phyloP scores from a whole-genome alignment of 1,284 basidiomycete genomes.

The Papiliotrema terrestris region DNA sequence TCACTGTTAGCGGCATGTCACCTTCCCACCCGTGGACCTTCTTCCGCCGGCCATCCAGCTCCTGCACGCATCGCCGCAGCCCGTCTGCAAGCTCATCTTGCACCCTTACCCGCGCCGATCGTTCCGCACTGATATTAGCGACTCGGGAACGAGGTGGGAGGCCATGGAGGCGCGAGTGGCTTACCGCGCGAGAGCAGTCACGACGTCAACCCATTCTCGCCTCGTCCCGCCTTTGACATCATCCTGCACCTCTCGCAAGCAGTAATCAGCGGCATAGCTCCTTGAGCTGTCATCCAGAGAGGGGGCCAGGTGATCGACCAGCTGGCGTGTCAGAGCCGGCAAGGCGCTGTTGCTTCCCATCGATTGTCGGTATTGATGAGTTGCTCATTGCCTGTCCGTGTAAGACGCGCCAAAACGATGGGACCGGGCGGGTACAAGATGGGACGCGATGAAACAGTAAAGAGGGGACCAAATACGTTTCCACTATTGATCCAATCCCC shows the following conservation, averaged over 20 bases:
- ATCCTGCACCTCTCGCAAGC: neutral
- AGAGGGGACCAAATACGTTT: too few relatives aligned
- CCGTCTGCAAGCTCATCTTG: neutral
- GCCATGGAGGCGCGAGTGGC: neutral
- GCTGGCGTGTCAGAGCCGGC: neutral
- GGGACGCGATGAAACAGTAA: too few relatives aligned
- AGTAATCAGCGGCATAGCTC: neutral
- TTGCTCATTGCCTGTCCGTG: too few relatives aligned
- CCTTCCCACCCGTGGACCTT: neutral
- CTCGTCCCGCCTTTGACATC: constrained; percentile 2
- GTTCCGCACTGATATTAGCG: neutral
- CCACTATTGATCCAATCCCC: too few relatives aligned
- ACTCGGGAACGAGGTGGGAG: neutral
- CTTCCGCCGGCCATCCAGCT: neutral
- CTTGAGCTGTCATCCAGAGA: neutral
- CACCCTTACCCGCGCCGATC: neutral
- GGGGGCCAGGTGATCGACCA: neutral
- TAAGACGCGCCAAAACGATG: too few relatives aligned
- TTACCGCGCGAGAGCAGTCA: neutral
- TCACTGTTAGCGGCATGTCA: neutral
- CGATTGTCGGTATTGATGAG: too few relatives aligned
- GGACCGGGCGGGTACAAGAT: too few relatives aligned
- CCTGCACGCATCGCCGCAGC: neutral
- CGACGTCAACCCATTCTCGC: constrained; percentile 1
- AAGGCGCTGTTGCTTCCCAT: neutral